Evolutionary conservation across 2,329 filamentous ascomycete species (phyloP), one percentile per base, ranked within the genome.

Genomic region (Zasmidium citrigriseum): DNA sequence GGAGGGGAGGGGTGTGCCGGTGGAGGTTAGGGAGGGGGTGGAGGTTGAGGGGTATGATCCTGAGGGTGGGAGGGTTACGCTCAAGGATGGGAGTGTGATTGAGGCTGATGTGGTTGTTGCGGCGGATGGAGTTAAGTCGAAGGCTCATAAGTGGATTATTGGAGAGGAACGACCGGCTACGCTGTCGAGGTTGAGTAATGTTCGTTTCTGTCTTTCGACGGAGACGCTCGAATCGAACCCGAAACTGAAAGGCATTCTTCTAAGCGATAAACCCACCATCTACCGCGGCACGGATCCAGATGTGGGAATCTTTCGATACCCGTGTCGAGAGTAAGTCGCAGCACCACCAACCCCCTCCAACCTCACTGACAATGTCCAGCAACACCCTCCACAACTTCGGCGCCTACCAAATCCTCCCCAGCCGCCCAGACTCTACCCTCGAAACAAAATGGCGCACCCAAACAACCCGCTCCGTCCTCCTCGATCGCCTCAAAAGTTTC

Each of bases 341-440:
- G 20, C 20, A 24, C 22, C 50, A 2, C 1, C 24, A 4, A 7
- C 45, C 3, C 38, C 16, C n/a, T 10, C 25, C 9, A 11, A 49
- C 25, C 44, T n/a, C 5, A 16, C 25, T 49, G 20, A 53, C 27
- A 16, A 11, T 23, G 10, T 22, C 10, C 23, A 58, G 56, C 20
- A n/a, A 45, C 18, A 54, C 56, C 2, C 22, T 58, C 14, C 56
- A 58, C 18, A 58, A 58, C 34, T 58, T 58, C 24, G 51, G 56
- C 24, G 23, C 45, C 4, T 58, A 45, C 23, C n/a, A n/a, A n/a
- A 16, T 4, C 34, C 7, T 41, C 7, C 14, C 34, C 5, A 11
- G 14, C 34, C 4, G 12, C 34, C 34, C 34, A 7, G 4, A 11
- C 34, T n/a, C 34, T n/a, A n/a, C 7, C 7, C 5, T 4, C 34